These are phyloP conservation scores for Mucor plumbeus DNA, from an alignment of 371 early-diverging fungal genomes.

Conservation along the genomic window DNA sequence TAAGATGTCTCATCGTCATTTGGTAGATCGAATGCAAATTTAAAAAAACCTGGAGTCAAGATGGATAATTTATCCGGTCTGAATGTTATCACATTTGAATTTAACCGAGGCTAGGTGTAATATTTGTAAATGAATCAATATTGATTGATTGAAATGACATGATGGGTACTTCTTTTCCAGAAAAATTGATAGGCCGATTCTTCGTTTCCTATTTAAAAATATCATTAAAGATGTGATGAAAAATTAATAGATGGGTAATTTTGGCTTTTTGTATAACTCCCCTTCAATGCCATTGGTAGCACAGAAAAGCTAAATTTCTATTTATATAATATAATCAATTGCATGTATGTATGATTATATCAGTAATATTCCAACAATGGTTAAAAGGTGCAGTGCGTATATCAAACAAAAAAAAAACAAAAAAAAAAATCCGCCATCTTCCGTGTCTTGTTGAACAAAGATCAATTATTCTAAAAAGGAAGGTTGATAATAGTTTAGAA, in stretches of 20 bases:
- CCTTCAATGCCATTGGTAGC: neutral
- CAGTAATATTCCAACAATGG: neutral
- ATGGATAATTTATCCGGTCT: neutral
- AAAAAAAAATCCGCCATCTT: neutral
- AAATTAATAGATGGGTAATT: neutral
- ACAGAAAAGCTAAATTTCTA: neutral
- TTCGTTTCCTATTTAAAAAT: no score
- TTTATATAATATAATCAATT: neutral
- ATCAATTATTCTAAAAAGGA: conserved; percentile 1
- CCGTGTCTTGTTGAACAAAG: neutral
- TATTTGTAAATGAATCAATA: neutral
- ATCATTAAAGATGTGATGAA: no score
- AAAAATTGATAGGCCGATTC: no score
- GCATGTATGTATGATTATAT: neutral
- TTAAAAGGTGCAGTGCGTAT: neutral
- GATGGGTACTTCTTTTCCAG: neutral
- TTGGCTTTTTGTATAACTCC: neutral
- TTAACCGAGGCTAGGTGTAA: neutral
- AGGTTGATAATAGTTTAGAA: neutral
- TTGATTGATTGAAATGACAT: neutral
- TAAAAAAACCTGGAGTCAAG: neutral
- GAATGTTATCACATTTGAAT: neutral
- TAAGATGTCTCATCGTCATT: neutral
- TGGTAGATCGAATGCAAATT: neutral
- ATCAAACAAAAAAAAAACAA: neutral